phyloP scores from a whole-genome alignment of 495 filamentous ascomycete genomes.

The Achaetomiella virescens region DNA sequence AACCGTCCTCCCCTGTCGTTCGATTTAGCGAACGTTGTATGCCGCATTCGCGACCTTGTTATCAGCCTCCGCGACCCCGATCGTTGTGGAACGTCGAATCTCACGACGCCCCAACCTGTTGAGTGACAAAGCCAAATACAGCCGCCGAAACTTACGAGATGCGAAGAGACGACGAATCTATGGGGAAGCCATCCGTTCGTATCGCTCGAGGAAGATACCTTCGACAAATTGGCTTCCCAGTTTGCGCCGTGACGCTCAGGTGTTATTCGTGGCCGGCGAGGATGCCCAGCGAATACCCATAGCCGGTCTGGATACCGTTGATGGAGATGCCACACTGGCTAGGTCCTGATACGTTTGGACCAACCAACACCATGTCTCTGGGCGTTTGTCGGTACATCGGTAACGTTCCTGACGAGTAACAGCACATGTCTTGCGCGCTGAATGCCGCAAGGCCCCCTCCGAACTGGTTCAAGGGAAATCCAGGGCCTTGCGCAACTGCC shows the following conservation, averaged over 20 bases:
- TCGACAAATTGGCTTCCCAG: too few species aligned
- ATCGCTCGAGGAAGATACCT: too few species aligned
- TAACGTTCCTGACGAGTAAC: neutral
- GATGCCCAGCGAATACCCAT: slow-evolving; percentile 1
- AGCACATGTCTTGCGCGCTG: neutral
- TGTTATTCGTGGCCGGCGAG: neutral
- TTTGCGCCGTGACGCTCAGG: too few species aligned
- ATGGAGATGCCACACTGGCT: neutral
- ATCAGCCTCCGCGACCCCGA: neutral
- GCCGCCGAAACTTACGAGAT: neutral
- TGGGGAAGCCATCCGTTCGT: too few species aligned
- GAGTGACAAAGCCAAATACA: neutral
- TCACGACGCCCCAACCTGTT: neutral
- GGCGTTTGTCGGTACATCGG: neutral
- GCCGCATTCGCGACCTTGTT: neutral
- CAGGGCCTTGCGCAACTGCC: neutral
- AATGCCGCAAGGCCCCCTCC: neutral
- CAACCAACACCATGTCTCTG: neutral
- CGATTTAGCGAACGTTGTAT: neutral
- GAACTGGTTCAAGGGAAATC: neutral
- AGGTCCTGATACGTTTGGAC: neutral
- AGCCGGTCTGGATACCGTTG: neutral
- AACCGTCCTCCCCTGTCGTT: neutral
- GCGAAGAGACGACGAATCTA: too few species aligned
- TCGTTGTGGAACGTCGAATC: neutral